Evolutionary conservation across 108 stramenopile species (phyloP), one percentile per base, ranked within the genome.

Genomic region (Bacterosira constricta): DNA sequence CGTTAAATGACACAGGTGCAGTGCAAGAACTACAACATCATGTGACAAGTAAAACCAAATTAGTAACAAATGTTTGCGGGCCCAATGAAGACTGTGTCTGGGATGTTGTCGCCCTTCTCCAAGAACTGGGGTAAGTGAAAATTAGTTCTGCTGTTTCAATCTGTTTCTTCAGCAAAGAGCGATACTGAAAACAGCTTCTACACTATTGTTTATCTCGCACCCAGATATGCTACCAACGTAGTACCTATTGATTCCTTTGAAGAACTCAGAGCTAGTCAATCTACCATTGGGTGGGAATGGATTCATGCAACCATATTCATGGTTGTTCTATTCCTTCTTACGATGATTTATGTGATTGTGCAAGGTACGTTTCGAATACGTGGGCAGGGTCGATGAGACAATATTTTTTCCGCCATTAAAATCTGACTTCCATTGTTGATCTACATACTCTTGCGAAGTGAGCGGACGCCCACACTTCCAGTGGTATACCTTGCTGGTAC

Each of bases 1-100:
- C 56, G 21, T 75, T 75, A 54, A 75, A 67, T 35, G 73, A 75
- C 26, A 67, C 29, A 18, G 73, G 73, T 4, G 73, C 66, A 18
- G 25, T 66, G 23, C 41, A 75, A 35, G 45, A 47, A 31, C 27
- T 75, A 18, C 29, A 44, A 31, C 32, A 36, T 23, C 35, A 36
- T 18, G 3, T 39, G n/a, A 25, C 11, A 0, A 18, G 6, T 55
- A 75, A 75, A 35, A 30, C 29, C 13, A 50, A 36, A 21, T 35
- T 56, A 11, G 18, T 23, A 13, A 75, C 73, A n/a, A 57, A 44
- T 15, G 25, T 75, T 20, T 75, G 73, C 17, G 65, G 66, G 5
- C 39, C 39, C 8, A 42, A 47, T 25, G 44, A 66, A 31, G 66
- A 27, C 21, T 13, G 32, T 49, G 66, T 75, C 18, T 21, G 58